phyloP scores from a whole-genome alignment of 169 alveolate genomes.

The Eimeria maxima region DNA sequence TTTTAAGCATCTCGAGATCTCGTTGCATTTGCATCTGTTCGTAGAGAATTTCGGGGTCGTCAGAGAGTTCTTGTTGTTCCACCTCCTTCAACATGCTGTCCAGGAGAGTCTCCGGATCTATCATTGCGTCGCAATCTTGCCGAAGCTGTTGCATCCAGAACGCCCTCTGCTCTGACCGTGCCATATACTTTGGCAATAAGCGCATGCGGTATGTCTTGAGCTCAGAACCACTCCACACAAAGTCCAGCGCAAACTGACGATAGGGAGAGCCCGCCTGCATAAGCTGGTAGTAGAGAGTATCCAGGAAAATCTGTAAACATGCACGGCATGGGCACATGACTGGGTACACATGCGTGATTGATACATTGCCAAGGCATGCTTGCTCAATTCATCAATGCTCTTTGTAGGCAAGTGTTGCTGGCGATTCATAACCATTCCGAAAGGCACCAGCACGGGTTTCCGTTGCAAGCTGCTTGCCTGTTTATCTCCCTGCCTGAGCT shows the following conservation, averaged over 20 bases:
- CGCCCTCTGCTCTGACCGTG: slow-evolving; percentile 87
- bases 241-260: slow-evolving; percentile 86
- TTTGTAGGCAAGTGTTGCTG: neutral
- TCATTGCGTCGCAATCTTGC: slow-evolving; percentile 77
- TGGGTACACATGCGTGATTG: neutral
- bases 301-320: slow-evolving; percentile 82
- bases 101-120: slow-evolving; percentile 7
- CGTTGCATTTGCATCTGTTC: slow-evolving; percentile 52
- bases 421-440: neutral
- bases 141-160: slow-evolving; percentile 87
- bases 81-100: neutral
- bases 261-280: slow-evolving; percentile 85
- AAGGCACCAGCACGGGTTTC: neutral
- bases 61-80: slow-evolving; percentile 3
- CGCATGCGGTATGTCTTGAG: slow-evolving; percentile 86
- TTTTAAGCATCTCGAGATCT: slow-evolving; percentile 22
- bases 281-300: slow-evolving; percentile 85
- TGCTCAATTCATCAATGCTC: neutral
- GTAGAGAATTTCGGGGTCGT: slow-evolving; percentile 29
- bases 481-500: slow-evolving; percentile 85
- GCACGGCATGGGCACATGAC: neutral
- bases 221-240: slow-evolving; percentile 88
- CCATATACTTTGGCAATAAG: slow-evolving; percentile 86
- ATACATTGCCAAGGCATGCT: neutral
- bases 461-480: slow-evolving; percentile 50